Evolutionary conservation across 768 basidiomycete genomes (phyloP), one percentile per base, ranked within the genome.

Genomic region (Auriscalpium orientale): DNA sequence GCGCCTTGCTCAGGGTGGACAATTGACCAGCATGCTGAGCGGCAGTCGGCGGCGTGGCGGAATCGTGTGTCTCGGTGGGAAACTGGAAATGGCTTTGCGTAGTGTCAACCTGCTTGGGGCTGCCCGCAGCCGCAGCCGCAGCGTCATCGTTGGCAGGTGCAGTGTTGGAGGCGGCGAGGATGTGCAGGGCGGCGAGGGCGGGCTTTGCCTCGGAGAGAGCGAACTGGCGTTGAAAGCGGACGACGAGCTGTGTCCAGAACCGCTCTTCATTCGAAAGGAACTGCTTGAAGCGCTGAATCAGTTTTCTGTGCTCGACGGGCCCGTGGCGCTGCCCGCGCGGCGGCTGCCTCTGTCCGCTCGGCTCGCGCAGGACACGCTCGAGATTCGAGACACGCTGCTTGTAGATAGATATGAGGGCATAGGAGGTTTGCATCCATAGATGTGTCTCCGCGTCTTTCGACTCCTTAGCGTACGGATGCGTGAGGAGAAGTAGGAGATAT

Each of bases 381-480:
- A 91, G 77, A 0, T 74, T 68, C 44, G 82, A 70, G 64, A 95
- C 81, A 48, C 77, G 82, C 59, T 86, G 79, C 68, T 94, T 93
- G 76, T 91, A 95, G 21, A 79, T 76, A 15, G 86, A 74, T 60
- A 95, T 95, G 71, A 92, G 82, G 40, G 81, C 77, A 70, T 95
- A 89, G 38, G 90, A 89, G 0, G 93, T 95, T 66, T 91, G 87
- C 83, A 93, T 90, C 92, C 93, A 95, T 9, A 95, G 79, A 60
- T 88, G 84, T 34, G 80, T 88, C 66, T 93, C 89, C 44, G 81
- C 82, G 72, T 91, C 87, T 66, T 85, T 84, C 49, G 85, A 83
- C 69, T 91, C 88, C 49, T 77, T 79, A 45, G 86, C 77, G 63
- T 79, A 81, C 2, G 89, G 85, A 65, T 88, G 75, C 20, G 82